phyloP scores from a whole-genome alignment of 106 monocot genomes.

The Acorus calamus region DNA sequence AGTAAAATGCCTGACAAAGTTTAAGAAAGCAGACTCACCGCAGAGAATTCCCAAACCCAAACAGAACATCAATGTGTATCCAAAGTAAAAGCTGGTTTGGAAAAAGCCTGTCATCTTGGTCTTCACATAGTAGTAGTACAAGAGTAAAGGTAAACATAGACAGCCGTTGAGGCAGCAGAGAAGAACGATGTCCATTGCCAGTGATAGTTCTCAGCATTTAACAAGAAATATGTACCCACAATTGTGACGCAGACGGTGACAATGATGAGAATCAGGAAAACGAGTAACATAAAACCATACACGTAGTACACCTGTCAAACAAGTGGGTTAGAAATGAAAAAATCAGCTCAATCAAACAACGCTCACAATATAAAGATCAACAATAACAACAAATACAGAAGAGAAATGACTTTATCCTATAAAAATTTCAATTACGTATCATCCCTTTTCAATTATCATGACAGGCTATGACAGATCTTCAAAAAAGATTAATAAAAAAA shows the following conservation, averaged over 20 bases:
- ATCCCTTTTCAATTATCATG: too few relatives aligned
- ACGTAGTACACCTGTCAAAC: conserved; percentile 75
- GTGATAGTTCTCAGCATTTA: conserved; percentile 87
- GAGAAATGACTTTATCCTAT: too few relatives aligned
- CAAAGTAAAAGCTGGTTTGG: conserved; percentile 86
- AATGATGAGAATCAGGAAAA: conserved; percentile 74
- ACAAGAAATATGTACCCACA: conserved; percentile 80
- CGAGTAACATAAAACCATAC: conserved; percentile 80
- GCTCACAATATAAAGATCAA: too few relatives aligned
- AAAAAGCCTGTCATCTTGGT: conserved; percentile 86
- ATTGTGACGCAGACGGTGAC: conserved; percentile 80
- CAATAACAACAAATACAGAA: too few relatives aligned
- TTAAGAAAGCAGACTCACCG: conserved; percentile 20
- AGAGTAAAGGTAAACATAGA: conserved; percentile 71
- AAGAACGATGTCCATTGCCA: conserved; percentile 97
- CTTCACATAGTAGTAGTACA: conserved; percentile 72
- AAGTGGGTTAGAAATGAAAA: neutral
- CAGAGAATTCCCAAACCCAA: conserved; percentile 73
- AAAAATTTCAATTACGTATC: too few relatives aligned
- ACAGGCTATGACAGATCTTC: too few relatives aligned
- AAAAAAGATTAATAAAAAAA: too few relatives aligned
- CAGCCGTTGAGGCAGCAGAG: conserved; percentile 84
- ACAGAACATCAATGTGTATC: conserved; percentile 76
- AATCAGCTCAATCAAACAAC: too few relatives aligned
- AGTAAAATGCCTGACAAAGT: too few relatives aligned